Evolutionary conservation across 768 basidiomycete genomes (phyloP).

Genomic region (Kwoniella heveanensis): DNA sequence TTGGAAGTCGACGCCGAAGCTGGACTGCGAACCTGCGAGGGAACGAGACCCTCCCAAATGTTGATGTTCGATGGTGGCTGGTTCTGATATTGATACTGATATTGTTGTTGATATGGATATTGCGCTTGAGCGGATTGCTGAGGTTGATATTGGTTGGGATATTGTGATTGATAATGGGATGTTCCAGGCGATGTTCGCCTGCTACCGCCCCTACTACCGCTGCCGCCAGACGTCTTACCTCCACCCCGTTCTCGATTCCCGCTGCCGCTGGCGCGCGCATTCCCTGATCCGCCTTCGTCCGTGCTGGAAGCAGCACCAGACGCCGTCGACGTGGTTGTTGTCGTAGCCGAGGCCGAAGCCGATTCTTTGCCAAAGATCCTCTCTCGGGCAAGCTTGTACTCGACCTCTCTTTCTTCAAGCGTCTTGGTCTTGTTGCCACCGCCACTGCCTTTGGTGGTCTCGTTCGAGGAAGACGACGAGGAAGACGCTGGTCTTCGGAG

Average conservation of each 20-base stretch:
- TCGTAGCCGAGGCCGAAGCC: background rate
- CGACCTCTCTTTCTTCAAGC: slow-evolving; percentile 42
- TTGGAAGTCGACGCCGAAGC: background rate
- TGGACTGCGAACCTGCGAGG: slow-evolving; percentile 11
- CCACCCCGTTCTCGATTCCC: background rate
- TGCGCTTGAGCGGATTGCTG: background rate
- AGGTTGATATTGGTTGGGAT: background rate
- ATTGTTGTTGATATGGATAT: background rate
- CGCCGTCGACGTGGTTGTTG: background rate
- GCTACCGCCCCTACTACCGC: background rate
- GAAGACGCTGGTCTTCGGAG: slow-evolving; percentile 16
- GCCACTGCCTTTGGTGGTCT: background rate
- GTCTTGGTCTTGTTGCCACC: slow-evolving; percentile 49
- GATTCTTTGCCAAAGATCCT: slow-evolving; percentile 39
- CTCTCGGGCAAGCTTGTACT: slow-evolving; percentile 46
- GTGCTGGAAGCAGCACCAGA: slow-evolving; percentile 2
- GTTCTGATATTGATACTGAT: background rate
- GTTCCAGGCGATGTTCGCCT: background rate
- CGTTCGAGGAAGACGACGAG: slow-evolving; percentile 3
- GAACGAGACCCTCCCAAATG: slow-evolving; percentile 15
- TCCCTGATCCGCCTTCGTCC: background rate
- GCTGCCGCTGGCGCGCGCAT: slow-evolving; percentile 1
- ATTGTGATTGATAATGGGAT: background rate
- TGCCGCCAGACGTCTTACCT: slow-evolving; percentile 4
- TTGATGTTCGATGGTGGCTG: background rate